Evolutionary conservation across 2,329 filamentous ascomycete species (phyloP), one percentile per base, ranked within the genome.

Genomic region (Clonostachys sp.): DNA sequence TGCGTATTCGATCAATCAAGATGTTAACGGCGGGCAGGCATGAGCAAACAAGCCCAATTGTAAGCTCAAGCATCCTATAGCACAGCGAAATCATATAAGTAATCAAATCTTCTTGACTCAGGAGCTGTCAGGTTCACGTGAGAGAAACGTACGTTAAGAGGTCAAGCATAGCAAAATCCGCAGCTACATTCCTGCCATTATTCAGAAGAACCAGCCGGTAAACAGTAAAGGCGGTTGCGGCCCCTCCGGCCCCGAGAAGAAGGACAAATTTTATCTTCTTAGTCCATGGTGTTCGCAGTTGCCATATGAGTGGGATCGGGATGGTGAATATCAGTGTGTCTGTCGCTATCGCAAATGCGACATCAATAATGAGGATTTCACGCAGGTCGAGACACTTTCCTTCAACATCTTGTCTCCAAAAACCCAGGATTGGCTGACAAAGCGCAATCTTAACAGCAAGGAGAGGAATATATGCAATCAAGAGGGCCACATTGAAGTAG

Each of bases 241-340:
- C 52, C 3, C 60, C 60, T 2, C 62, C 61, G 1, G 59, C 55
- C 2, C 59, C 54, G 9, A 65, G 54, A 47, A 65, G 54, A 16
- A 49, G 45, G 4, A 53, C 51, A 20, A 66, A 60, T 42, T 61
- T 62, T 3, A 64, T n/a, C 50, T 63, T 66, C 45, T 61, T 62
- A 2, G 39, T 43, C 17, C 53, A 30, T 1, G 57, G 49, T 48
- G 62, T 53, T 16, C 57, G 53, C 30, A 67, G 48, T 2, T 50
- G 53, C 58, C 55, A 61, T 4, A 57, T 56, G 41, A 67, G 46
- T 0, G 59, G 54, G 5, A 65, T 49, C 5, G 64, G 65, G 7
- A 68, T 45, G 8, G 62, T 13, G 17, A 67, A 50, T 16, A 67
- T 60, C 35, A 62, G 51, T 20, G 60, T 44, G 46, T 67, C 64